Evolutionary conservation across 2,329 filamentous ascomycete genomes (phyloP), one percentile per base, ranked within the genome.

Genomic region (Alternaria sp.): DNA sequence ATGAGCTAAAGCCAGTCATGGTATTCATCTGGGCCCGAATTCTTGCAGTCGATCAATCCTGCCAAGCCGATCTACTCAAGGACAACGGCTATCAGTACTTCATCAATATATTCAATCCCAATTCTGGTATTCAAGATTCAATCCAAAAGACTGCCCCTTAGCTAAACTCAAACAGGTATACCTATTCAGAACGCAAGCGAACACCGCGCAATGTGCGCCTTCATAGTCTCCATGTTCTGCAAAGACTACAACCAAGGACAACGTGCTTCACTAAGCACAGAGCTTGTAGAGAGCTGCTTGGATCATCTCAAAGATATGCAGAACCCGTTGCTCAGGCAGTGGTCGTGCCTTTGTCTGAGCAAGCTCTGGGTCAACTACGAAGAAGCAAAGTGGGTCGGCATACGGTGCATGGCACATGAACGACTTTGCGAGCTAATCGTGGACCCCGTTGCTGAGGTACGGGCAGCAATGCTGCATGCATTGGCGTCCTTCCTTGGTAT

Each of bases 1-100:
- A 93, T 50, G 96, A 99, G 79, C 83, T 99, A 65, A 98, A 98
- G 76, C 95, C 96, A 0, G 94, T 98, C 64, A 98, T 99, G 96
- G 94, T 99, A 6, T 99, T 98, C 80, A 99, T 99, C 67, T 99
- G 96, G 96, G 94, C 96, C 6, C 89, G 96, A 53, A 93, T 99
- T 46, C 88, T 99, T 68, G 96, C 96, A 8, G 96, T 99, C 6
- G 96, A 99, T 75, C 90, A 96, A 63, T 93, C 92, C 1, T 97
- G 96, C 75, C 96, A 99, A 79, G 90, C 90, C 66, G 96, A 99
- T 78, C 84, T 99, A 12, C 89, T 98, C 71, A 98, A 98, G 81
- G 96, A 99, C 77, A 97, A 94, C 73, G 96, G 96, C 7, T 98
- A 97, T 76, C 93, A 93, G 74, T 99, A 99, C 82, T 99, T 99